Evolutionary conservation across 208 protist species (phyloP), one percentile per base, ranked within the genome.

Genomic region (Strigomonas culicis): DNA sequence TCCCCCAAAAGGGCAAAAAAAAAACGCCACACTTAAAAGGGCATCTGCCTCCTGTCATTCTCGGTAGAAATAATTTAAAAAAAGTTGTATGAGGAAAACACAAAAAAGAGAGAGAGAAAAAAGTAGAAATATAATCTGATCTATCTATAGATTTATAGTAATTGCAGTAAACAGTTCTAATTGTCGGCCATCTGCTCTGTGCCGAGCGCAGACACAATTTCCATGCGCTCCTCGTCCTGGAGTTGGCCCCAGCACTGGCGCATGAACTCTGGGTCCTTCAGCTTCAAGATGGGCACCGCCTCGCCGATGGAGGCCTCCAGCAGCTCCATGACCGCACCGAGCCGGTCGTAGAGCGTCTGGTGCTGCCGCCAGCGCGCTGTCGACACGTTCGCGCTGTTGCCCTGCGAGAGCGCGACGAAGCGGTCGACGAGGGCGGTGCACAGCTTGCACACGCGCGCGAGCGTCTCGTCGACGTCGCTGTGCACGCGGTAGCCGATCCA

Each of bases 321-420:
- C 34, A 96, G 66, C 78, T 96, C 87, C 84, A 96, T 88, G 21
- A 96, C 90, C 4, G 84, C 82, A 6, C 84, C 80, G 36, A 96
- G 70, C 0, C 85, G 79, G 49, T 90, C 85, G 55, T 86, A 88
- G 22, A 96, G 72, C 28, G 77, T 66, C 72, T 96, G 84, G 2
- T 79, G 76, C 67, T 93, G 87, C 10, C 90, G 77, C 90, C 90
- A 96, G 68, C 90, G 88, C n/a, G 84, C 66, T 2, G 90, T 94
- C 2, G 90, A 94, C 19, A 83, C 72, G 51, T 74, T 91, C 0
- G 82, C 86, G 59, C 86, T 88, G 68, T 93, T 77, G 25, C 84
- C 82, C 46, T 82, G 71, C 10, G 85, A 90, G 19, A 92, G 78
- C 6, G 66, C 58, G n/a, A 96, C 81, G 63, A 94, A 92, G 47